A percentile compares a stretch with the other conserved stretches of the same genome.
phyloP scores from a whole-genome alignment of 257 asterid genomes.

The Vinca minor region DNA sequence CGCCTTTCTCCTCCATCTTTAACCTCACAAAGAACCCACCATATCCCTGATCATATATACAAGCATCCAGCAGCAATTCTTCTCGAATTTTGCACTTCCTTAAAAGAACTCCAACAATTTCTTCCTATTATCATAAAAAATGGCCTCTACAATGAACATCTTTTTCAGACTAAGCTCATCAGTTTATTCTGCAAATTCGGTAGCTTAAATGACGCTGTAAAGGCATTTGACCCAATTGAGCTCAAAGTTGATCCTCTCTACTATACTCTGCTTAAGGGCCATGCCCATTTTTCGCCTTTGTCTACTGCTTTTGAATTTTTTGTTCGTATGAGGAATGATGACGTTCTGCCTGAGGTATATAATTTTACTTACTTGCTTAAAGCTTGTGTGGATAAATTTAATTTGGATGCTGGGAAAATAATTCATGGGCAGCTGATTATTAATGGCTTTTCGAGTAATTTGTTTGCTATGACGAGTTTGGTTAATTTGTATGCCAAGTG shows the following conservation, averaged over 20 bases:
- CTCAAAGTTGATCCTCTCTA: constrained; percentile 61
- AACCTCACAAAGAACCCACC: constrained; percentile 11
- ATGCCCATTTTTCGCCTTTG: too few species aligned
- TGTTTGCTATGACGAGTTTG: constrained; percentile 55
- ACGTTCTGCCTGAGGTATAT: constrained; percentile 51
- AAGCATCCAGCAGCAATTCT: constrained; percentile 75
- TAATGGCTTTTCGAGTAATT: constrained; percentile 43
- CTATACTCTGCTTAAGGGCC: constrained; percentile 70
- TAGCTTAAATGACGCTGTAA: constrained; percentile 54
- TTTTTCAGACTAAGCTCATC: constrained; percentile 73
- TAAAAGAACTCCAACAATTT: constrained; percentile 63
- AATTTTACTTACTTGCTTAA: constrained; percentile 56
- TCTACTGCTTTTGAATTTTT: too few species aligned
- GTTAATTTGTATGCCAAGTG: constrained; percentile 70
- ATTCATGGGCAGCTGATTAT: constrained; percentile 68
- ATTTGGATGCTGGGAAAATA: constrained; percentile 53
- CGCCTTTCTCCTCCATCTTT: constrained; percentile 11
- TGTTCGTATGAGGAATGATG: constrained; percentile 48
- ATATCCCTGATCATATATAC: constrained; percentile 62
- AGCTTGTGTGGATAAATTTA: constrained; percentile 50
- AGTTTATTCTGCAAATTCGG: constrained; percentile 74
- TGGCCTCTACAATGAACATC: constrained; percentile 61
- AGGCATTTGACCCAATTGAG: constrained; percentile 55
- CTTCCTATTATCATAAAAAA: constrained; percentile 65
- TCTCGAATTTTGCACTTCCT: constrained; percentile 62